A percentile compares a stretch with the other conserved stretches of the same genome.
Conservation (phyloP, 2,329 filamentous ascomycete species). For the Pseudogymnoascus sp. region DNA sequence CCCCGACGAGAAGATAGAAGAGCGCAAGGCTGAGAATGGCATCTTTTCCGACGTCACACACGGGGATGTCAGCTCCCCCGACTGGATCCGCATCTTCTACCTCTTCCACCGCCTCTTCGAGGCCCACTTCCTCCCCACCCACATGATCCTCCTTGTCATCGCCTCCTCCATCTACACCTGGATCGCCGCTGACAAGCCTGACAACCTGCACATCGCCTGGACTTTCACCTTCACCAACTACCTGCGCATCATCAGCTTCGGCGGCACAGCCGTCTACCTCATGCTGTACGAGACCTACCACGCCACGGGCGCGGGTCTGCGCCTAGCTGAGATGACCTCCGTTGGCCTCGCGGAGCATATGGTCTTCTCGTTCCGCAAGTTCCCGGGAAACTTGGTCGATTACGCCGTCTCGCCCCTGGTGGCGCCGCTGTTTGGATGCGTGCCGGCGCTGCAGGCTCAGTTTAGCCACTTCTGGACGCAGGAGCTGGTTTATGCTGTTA, state of each 20-base stretch:
- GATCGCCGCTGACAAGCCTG: constrained; percentile 41
- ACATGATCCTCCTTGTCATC: constrained; percentile 56
- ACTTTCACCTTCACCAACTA: constrained; percentile 52
- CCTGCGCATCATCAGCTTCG: constrained; percentile 48
- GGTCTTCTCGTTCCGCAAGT: constrained; percentile 50
- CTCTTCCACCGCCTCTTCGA: constrained; percentile 63
- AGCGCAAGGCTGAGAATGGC: constrained; percentile 33
- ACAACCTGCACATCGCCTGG: constrained; percentile 47
- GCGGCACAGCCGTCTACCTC: constrained; percentile 55
- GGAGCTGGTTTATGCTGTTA: constrained; percentile 62
- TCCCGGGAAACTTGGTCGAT: constrained; percentile 51
- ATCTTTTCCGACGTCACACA: constrained; percentile 48
- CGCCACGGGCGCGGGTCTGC: constrained; percentile 47
- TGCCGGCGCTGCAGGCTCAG: constrained; percentile 60
- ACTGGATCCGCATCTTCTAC: constrained; percentile 48
- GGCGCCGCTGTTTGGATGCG: constrained; percentile 58
- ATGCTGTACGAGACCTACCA: constrained; percentile 63
- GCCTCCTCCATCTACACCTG: constrained; percentile 53
- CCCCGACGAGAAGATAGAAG: constrained; percentile 6
- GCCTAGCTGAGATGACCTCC: constrained; percentile 58
- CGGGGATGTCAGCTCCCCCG: constrained; percentile 41
- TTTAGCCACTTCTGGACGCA: constrained; percentile 63
- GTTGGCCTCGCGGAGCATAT: constrained; percentile 57
- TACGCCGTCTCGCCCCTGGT: constrained; percentile 59
- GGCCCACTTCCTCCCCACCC: constrained; percentile 62